Base-by-base conservation (phyloP, 2,329 filamentous ascomycete species). In the Aotearoamyces nothofagi region DNA sequence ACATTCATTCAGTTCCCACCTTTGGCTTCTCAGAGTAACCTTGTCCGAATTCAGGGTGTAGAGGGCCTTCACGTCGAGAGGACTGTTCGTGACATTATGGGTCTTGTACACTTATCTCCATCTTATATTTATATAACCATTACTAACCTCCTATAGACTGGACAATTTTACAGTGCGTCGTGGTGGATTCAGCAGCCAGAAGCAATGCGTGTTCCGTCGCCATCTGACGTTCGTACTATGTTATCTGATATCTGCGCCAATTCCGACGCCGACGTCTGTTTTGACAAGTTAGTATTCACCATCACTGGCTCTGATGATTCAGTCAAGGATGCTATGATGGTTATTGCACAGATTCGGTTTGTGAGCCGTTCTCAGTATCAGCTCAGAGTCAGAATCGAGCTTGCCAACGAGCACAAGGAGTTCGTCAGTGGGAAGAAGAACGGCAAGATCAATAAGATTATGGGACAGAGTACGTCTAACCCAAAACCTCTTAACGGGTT, bases 361-460 rank as follows among this genome's bases (percentile, higher is more conserved):
- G 81, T 92, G 35, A 77, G 78, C 39, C 78, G 84, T 43, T 74
- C 79, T 23, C 80, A 82, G 41, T 92, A 92, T 47, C 86, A 92
- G 51, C 92, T 98, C 51, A 75, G 86, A 32, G 87, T 98, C 49
- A 96, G 96, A 63, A 92, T 98, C 38, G 90, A 98, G 60, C 76
- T 98, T 32, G 90, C 90, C 47, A 96, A 96, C 49, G 90, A 98
- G 58, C 90, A 98, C 62, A 98, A 98, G 56, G 90, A 98, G 50
- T 98, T 98, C 51, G 90, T 98, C 33, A 94, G 86, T 43, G 90
- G 90, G 43, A 98, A 98, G 66, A 98, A 98, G 64, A 98, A 98
- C 46, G 90, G 90, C 55, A 98, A 98, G 61, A 98, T 98, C 56
- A 98, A 98, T 66, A 98, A 98, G 65, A 98, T 98, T 47, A 98